Evolutionary conservation across 164 flowering plant genomes (phyloP).

Genomic region (Sedum album): DNA sequence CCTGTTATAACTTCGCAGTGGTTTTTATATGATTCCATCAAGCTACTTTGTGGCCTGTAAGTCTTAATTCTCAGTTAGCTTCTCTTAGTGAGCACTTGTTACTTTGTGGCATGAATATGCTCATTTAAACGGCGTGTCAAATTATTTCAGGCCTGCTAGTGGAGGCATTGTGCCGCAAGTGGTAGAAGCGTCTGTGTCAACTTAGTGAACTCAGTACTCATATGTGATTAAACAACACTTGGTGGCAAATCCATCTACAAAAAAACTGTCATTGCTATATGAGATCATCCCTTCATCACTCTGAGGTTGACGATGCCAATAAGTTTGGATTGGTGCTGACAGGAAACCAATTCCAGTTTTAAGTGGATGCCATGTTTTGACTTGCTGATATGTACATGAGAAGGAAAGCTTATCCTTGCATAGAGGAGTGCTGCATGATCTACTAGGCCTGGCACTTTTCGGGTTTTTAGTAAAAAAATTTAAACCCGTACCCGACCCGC

Average conservation of each 20-base stretch:
- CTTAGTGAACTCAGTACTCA: neutral
- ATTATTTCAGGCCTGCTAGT: constrained; percentile 1
- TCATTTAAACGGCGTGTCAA: neutral
- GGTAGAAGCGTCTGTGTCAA: neutral
- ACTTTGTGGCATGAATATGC: neutral
- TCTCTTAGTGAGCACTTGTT: neutral
- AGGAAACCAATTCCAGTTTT: neutral
- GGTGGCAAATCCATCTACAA: neutral
- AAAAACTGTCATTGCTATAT: neutral
- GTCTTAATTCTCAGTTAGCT: constrained; percentile 13
- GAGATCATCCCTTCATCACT: neutral
- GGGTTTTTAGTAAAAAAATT: too few relatives aligned
- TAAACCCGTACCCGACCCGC: too few relatives aligned
- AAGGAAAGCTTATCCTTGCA: neutral
- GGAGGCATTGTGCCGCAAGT: neutral
- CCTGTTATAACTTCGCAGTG: constrained; percentile 84
- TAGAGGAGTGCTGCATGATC: neutral
- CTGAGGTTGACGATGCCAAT: neutral
- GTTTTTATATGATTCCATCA: constrained; percentile 77
- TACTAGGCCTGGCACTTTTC: too few relatives aligned
- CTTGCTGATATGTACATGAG: constrained; percentile 3
- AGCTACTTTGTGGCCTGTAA: constrained; percentile 74
- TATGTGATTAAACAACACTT: neutral
- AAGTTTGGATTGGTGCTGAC: neutral
- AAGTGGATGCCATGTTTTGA: neutral